Evolutionary conservation across 768 basidiomycete species (phyloP), one percentile per base, ranked within the genome.

Genomic region (Mrakia blollopis): DNA sequence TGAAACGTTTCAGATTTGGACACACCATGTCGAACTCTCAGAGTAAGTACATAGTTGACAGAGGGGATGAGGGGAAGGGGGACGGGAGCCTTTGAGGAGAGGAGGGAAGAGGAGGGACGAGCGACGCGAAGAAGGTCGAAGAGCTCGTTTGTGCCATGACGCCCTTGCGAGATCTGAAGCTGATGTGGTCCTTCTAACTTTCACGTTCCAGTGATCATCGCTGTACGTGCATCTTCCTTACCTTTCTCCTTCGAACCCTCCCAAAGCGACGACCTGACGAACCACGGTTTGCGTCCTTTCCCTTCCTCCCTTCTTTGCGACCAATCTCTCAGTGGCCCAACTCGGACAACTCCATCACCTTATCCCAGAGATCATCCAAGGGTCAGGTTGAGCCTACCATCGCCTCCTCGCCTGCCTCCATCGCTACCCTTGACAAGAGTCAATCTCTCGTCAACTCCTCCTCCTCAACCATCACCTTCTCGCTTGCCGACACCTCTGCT

Each of bases 321-420:
- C n/a, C 28, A 11, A 47, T 16, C 9, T 2, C 14, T 14, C 61
- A 63, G 32, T 74, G 73, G 73, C 73, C 73, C 41, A 63, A 70
- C 37, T 32, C 65, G 30, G 41, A 60, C n/a, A 61, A 71, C 37
- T 25, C 54, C 21, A 23, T 76, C 39, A 28, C 35, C 30, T 13
- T 76, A n/a, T 76, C 75, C 9, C 69, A 69, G 23, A 67, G 75
- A 1, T 30, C 35, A 39, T 71, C 54, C 68, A 70, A 47, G 39
- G 39, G 39, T 41, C 39, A 41, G 39, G 39, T 41, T 41, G 39
- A 41, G 39, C 75, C 75, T 23, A 60, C 54, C 39, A 23, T 41
- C 39, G 35, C 41, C 23, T 10, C 68, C 18, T 32, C 47, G 18
- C 67, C 65, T 21, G 1, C 57, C 8, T 23, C 57, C 5, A 28